Conservation (phyloP, 2,329 filamentous ascomycete species). For the Tolypocladium nubicola region DNA sequence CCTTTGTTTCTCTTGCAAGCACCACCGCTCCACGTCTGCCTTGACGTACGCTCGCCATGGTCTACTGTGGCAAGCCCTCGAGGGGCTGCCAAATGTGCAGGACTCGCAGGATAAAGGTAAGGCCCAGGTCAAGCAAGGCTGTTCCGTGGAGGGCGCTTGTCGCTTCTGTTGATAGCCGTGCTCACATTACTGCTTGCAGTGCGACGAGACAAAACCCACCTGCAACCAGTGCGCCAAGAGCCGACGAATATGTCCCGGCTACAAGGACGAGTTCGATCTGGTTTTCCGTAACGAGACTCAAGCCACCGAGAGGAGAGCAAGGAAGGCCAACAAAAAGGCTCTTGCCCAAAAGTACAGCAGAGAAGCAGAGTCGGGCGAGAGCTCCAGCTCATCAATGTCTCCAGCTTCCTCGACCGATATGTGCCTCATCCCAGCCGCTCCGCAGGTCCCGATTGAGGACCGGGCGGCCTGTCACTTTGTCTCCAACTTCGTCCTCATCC, state of each 20-base stretch:
- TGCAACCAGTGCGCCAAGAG: constrained; percentile 57
- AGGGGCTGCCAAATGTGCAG: constrained; percentile 66
- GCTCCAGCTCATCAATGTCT: constrained; percentile 6
- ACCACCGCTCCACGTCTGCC: background rate
- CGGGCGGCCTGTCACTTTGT: constrained; percentile 50
- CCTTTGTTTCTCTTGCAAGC: background rate
- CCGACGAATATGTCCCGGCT: constrained; percentile 52
- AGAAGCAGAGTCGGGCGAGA: constrained; percentile 13
- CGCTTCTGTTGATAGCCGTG: background rate
- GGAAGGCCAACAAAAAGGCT: constrained; percentile 42
- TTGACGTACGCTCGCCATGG: constrained; percentile 34
- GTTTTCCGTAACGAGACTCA: constrained; percentile 65
- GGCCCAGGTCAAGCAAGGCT: background rate
- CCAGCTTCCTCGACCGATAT: constrained; percentile 5
- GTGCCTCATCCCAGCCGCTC: constrained; percentile 12
- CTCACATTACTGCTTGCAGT: constrained; percentile 28
- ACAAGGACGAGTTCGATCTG: constrained; percentile 61
- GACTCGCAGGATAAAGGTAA: constrained; percentile 62
- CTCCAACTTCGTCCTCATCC: constrained; percentile 48
- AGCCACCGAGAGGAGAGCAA: constrained; percentile 52
- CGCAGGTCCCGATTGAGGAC: constrained; percentile 39
- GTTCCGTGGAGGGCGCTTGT: background rate
- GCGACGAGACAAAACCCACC: constrained; percentile 56
- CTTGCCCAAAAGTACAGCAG: constrained; percentile 20
- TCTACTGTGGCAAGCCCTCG: constrained; percentile 56